phyloP scores from a whole-genome alignment of 495 filamentous ascomycete genomes.

The Clavariopsis aquatica region DNA sequence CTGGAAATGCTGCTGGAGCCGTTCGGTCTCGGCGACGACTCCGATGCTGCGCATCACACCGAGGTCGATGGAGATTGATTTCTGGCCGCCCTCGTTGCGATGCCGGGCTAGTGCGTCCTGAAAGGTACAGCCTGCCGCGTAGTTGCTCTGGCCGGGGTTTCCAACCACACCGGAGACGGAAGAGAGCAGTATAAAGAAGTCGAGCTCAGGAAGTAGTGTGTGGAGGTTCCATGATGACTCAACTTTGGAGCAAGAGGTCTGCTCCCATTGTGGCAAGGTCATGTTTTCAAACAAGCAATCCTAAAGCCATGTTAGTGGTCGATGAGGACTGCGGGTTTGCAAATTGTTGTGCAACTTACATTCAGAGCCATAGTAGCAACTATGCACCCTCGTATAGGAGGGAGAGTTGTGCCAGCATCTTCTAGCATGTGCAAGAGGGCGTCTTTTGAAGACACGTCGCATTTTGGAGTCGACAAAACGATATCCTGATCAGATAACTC shows the following conservation, averaged over 20 bases:
- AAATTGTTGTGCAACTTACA: neutral
- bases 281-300: conserved; percentile 16
- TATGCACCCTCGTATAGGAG: neutral
- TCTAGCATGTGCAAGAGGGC: neutral
- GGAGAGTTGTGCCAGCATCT: neutral
- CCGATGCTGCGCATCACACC: neutral
- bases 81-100: neutral
- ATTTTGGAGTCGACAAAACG: neutral
- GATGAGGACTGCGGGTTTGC: neutral
- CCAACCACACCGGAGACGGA: conserved; percentile 23
- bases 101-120: conserved; percentile 21
- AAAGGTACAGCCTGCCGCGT: conserved; percentile 17
- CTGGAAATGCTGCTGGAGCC: neutral
- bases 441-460: neutral
- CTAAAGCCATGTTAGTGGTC: neutral
- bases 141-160: conserved; percentile 14
- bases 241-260: conserved; percentile 10
- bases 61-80: neutral
- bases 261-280: neutral
- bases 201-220: conserved; percentile 10
- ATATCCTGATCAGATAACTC: neutral
- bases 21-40: neutral
- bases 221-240: conserved; percentile 23
- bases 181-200: conserved; percentile 30
- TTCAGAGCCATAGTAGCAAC: conserved; percentile 1